Conservation (phyloP, 441 rosid species). For the Isatis lusitanica region DNA sequence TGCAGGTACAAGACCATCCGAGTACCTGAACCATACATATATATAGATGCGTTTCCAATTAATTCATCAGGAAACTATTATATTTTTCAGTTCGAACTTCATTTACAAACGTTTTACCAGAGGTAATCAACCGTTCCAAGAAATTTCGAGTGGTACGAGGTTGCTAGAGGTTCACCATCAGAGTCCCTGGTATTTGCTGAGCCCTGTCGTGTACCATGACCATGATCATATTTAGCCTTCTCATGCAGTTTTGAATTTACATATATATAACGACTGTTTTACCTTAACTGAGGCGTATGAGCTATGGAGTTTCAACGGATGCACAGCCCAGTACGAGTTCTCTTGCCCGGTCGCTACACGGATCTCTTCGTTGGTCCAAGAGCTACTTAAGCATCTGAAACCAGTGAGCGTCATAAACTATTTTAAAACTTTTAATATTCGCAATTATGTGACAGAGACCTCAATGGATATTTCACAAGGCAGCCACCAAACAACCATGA, state of each 20-base stretch:
- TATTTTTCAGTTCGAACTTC: background rate
- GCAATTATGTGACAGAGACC: background rate
- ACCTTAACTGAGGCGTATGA: constrained; percentile 67
- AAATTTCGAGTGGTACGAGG: constrained; percentile 77
- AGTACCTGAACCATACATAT: constrained; percentile 49
- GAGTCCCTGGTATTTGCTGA: constrained; percentile 50
- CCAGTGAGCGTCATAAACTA: background rate
- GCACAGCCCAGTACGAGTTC: constrained; percentile 45
- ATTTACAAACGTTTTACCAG: constrained; percentile 44
- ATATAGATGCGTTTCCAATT: background rate
- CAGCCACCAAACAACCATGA: background rate
- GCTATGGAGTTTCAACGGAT: constrained; percentile 66
- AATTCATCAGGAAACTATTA: background rate
- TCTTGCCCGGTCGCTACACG: constrained; percentile 54
- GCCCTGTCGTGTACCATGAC: constrained; percentile 43
- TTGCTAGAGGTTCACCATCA: constrained; percentile 71
- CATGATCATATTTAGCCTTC: background rate
- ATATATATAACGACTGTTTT: background rate
- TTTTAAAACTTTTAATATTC: background rate
- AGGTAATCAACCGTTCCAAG: constrained; percentile 84
- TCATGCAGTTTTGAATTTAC: background rate
- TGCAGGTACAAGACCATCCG: constrained; percentile 56
- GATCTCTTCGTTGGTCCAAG: constrained; percentile 64
- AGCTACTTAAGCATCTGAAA: constrained; percentile 43
- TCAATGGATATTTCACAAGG: background rate